Conservation (phyloP, 805 yeast genomes). For the Candida dendrica region DNA sequence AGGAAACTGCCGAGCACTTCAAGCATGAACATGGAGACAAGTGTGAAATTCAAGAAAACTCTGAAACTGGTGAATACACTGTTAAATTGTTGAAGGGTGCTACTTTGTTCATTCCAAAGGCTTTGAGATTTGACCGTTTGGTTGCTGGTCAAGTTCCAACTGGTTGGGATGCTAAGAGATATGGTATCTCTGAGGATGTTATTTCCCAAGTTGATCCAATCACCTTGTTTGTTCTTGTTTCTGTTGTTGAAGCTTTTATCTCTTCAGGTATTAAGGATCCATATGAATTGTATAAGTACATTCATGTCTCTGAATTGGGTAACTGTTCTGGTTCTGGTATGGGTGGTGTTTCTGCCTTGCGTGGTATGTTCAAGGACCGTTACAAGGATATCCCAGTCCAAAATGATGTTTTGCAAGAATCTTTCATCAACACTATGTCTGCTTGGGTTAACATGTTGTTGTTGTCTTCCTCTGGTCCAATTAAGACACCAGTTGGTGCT, state of each 20-base stretch:
- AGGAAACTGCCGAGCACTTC: conserved; percentile 93
- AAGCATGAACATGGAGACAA: conserved; percentile 88
- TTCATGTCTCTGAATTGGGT: conserved; percentile 97
- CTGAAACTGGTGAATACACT: conserved; percentile 87
- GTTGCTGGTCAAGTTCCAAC: conserved; percentile 87
- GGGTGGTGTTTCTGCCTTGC: conserved; percentile 97
- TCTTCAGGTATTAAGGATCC: conserved; percentile 97
- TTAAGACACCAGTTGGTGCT: conserved; percentile 99
- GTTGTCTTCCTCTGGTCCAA: conserved; percentile 96
- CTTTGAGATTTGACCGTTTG: conserved; percentile 56
- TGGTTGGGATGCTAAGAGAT: conserved; percentile 94
- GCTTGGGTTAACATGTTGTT: conserved; percentile 99
- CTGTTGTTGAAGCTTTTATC: conserved; percentile 92
- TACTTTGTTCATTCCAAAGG: conserved; percentile 79
- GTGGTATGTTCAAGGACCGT: conserved; percentile 97
- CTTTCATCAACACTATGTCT: conserved; percentile 97
- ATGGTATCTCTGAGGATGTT: conserved; percentile 92
- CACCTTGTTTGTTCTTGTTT: conserved; percentile 85
- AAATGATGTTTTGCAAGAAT: conserved; percentile 95
- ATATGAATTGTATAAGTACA: conserved; percentile 95
- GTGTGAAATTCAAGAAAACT: conserved; percentile 85
- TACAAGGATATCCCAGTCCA: conserved; percentile 90
- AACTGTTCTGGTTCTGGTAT: conserved; percentile 99
- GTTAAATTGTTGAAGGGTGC: conserved; percentile 93
- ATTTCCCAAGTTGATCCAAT: conserved; percentile 94